phyloP scores from a whole-genome alignment of 768 basidiomycete species.

The Lactarius akahatsu region DNA sequence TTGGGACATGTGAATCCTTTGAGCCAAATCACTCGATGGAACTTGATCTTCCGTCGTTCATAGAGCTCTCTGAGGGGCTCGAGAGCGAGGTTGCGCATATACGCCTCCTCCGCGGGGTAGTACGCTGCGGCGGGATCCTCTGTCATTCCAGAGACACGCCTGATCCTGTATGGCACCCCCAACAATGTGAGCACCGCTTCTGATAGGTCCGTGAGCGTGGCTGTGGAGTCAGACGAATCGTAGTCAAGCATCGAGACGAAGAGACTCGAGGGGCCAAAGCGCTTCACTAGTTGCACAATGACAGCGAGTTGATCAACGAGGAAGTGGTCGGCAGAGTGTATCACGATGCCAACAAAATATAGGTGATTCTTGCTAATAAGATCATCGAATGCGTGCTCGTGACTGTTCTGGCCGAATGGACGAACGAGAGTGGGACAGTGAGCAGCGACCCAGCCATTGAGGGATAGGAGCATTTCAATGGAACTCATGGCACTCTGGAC shows the following conservation, averaged over 20 bases:
- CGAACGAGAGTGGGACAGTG: conserved; percentile 89
- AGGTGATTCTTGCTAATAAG: conserved; percentile 78
- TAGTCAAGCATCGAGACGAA: conserved; percentile 99
- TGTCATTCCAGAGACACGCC: conserved; percentile 92
- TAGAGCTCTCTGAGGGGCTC: conserved; percentile 87
- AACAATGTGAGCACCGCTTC: conserved; percentile 93
- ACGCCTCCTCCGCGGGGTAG: conserved; percentile 93
- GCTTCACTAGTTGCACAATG: conserved; percentile 92
- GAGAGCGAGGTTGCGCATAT: conserved; percentile 88
- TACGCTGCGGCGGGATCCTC: conserved; percentile 83
- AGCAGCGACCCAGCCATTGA: conserved; percentile 98
- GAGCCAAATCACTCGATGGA: conserved; percentile 92
- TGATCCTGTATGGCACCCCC: conserved; percentile 89
- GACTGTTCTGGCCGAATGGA: conserved; percentile 92
- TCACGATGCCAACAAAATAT: conserved; percentile 92
- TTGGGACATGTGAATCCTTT: conserved; percentile 99
- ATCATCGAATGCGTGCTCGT: conserved; percentile 85
- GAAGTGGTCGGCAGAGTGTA: conserved; percentile 99
- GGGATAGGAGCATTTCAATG: conserved; percentile 90
- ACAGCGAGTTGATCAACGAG: conserved; percentile 97
- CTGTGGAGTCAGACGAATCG: conserved; percentile 92
- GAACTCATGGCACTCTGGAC: conserved; percentile 85
- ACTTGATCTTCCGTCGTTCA: conserved; percentile 73
- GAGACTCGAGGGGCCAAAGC: conserved; percentile 83
- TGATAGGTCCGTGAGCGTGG: conserved; percentile 89